Evolutionary conservation across 2,329 filamentous ascomycete species (phyloP), one percentile per base, ranked within the genome.

Genomic region (Paracamarosporium sp.): DNA sequence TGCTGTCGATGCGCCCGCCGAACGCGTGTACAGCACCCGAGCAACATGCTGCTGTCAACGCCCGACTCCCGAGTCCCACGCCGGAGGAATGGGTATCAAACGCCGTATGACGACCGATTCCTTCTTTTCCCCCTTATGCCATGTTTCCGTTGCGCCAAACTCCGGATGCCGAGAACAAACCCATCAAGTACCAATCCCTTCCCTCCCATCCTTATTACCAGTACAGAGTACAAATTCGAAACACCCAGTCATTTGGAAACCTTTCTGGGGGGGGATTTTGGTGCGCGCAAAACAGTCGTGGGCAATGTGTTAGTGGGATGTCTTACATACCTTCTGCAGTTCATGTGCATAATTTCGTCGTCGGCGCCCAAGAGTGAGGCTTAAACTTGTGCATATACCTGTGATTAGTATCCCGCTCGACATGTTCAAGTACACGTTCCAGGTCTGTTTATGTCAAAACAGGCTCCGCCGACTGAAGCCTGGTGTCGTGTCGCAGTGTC

Each of bases 71-170:
- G 41, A 27, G 15, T 13, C 36, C 33, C 53, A 41, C 15, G 33
- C 33, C 24, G 17, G 35, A 41, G 22, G 20, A 41, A 15, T 54
- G 52, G 52, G 52, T 54, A 55, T 55, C 45, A 45, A 50, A 50
- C 28, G 38, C 53, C 46, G 36, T 44, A 28, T 36, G 27, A 38
- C 35, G 27, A 17, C 17, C n/a, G 22, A 22, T 13, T 11, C 17
- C 40, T 25, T 40, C 38, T 36, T 40, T 15, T 50, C 52, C 51
- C 17, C 35, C 43, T 36, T 27, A 35, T 36, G 13, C 27, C 30
- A 50, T 44, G 27, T 38, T 40, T 22, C 33, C 36, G 38, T 25
- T 13, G 31, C 20, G 45, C 53, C 28, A 30, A 31, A 50, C 38
- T 55, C 53, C 45, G 53, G 27, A 44, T 24, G 36, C 53, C 46